Percentiles rank a stretch among this genome's conserved stretches.
These are phyloP conservation scores for Neolentinus lepideus DNA, from an alignment of 1,284 basidiomycete species.

Conservation along the genomic window DNA sequence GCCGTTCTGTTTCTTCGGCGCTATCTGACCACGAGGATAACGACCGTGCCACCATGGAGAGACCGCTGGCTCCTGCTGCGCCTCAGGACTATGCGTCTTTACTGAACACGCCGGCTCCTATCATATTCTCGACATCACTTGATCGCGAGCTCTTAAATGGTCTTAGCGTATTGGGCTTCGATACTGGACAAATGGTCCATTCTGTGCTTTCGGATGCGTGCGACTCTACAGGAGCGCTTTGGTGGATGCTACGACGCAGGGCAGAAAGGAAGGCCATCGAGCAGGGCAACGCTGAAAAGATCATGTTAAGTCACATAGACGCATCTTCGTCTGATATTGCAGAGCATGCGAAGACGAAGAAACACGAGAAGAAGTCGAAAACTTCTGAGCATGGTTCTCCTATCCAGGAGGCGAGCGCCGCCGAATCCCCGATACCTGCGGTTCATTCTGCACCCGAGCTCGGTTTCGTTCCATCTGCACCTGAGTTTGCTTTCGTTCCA, in stretches of 20 bases:
- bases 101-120: slow-evolving; percentile 63
- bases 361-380: slow-evolving; percentile 12
- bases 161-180: slow-evolving; percentile 78
- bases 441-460: slow-evolving; percentile 44
- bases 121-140: slow-evolving; percentile 78
- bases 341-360: slow-evolving; percentile 13
- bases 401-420: slow-evolving; percentile 8
- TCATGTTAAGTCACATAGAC: slow-evolving; percentile 15
- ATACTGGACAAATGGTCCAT: slow-evolving; percentile 92
- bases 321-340: slow-evolving; percentile 12
- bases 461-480: slow-evolving; percentile 61
- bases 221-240: slow-evolving; percentile 85
- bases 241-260: slow-evolving; percentile 93
- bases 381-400: slow-evolving; percentile 7
- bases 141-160: slow-evolving; percentile 79
- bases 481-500: slow-evolving; percentile 63
- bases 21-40: slow-evolving; percentile 50
- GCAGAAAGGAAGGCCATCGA: slow-evolving; percentile 58
- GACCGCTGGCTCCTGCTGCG: slow-evolving; percentile 30
- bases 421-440: slow-evolving; percentile 6
- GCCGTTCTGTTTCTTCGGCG: slow-evolving; percentile 86
- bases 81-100: slow-evolving; percentile 69
- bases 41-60: slow-evolving; percentile 37
- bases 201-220: slow-evolving; percentile 90
- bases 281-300: slow-evolving; percentile 18